Percentiles rank a stretch among this genome's conserved stretches.
Conservation (phyloP, 2,329 filamentous ascomycete species). For the Monilinia fructigena region DNA sequence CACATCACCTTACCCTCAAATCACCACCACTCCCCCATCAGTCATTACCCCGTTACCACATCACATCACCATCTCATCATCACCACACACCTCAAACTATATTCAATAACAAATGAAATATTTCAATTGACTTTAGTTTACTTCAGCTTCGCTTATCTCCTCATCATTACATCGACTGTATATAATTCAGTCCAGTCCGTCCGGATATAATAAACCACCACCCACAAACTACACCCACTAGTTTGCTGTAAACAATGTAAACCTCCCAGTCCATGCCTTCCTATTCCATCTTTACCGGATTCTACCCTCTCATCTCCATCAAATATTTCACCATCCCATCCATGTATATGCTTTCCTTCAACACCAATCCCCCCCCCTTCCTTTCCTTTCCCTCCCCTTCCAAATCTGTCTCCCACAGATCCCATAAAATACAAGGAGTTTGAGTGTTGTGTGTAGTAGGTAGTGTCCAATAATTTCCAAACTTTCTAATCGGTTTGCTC, state of each 20-base stretch:
- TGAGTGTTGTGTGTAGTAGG: constrained; percentile 3
- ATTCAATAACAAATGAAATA: background rate
- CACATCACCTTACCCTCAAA: no score
- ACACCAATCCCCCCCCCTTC: constrained; percentile 1
- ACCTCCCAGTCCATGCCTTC: background rate
- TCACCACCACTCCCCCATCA: background rate
- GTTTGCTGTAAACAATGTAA: constrained; percentile 5
- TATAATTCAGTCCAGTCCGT: background rate
- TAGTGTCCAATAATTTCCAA: constrained; percentile 11
- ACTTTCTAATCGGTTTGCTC: background rate
- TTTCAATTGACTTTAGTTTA: constrained; percentile 8
- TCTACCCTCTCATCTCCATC: constrained; percentile 2
- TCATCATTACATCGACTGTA: constrained; percentile 20
- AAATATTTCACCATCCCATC: background rate
- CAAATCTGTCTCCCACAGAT: constrained; percentile 6
- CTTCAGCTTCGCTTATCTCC: background rate
- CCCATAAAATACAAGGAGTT: constrained; percentile 10
- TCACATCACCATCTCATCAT: background rate
- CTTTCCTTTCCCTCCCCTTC: background rate
- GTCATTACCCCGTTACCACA: no score
- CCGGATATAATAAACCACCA: constrained; percentile 17
- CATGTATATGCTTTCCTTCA: background rate
- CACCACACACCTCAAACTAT: background rate
- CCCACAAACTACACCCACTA: constrained; percentile 1
- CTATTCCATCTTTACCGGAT: background rate